Evolutionary conservation across 331 rosid species (phyloP), one percentile per base, ranked within the genome.

Genomic region (Dryas integrifolia): DNA sequence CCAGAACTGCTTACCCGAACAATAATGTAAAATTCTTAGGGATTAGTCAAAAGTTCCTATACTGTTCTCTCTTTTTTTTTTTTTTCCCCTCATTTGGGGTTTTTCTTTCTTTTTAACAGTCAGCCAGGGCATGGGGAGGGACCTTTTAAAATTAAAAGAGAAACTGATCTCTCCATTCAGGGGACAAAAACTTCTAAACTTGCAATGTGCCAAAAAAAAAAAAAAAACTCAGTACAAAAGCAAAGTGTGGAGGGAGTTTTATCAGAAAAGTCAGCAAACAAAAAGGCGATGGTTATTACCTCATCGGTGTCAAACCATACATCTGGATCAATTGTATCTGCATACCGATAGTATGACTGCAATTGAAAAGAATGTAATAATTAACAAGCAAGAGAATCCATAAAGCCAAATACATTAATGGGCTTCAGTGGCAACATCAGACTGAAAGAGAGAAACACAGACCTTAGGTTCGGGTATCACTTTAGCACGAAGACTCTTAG

Each of bases 221-320:
- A 61, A 10, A 16, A 47, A 52, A 15, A 30, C 6, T 43, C 75
- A 61, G 26, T 53, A 58, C 58, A 43, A 69, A 69, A 58, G 21
- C 30, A 40, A 26, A 74, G 47, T 4, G 7, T 26, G 0, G 15
- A 39, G 16, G 73, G 44, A 21, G 59, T 50, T 2, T 5, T 30
- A 58, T 13, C 0, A 60, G 6, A 60, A 13, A 9, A 46, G 10
- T 6, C 15, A 73, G 38, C 18, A 35, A 57, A 40, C 58, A 57
- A 69, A 46, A 62, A 40, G 78, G 57, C 5, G 7, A 35, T 3
- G 50, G 16, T 49, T 74, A 21, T 69, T 76, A 89, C 92, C 96
- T 89, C 95, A 61, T 85, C 77, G 48, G 97, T 83, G 47, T 91
- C 96, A 89, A 94, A 86, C 96, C 98, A 94, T 66, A 94, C 98